Evolutionary conservation across 768 basidiomycete genomes (phyloP), one percentile per base, ranked within the genome.

Genomic region (Suillus luteus): DNA sequence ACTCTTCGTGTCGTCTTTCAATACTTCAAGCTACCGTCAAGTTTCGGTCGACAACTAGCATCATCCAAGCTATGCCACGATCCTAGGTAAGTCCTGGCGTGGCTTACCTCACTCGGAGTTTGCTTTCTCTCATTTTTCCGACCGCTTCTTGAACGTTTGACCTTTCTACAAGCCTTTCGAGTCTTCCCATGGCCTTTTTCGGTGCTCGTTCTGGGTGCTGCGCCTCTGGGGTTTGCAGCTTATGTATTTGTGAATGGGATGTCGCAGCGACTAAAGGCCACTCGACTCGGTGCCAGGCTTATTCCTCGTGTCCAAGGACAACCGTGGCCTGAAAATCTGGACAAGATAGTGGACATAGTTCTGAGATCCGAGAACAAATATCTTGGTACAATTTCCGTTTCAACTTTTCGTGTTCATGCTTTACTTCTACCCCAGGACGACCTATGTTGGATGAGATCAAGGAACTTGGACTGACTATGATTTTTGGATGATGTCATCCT

Each of bases 401-500:
- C 22, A 61, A 38, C 24, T 38, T n/a, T n/a, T n/a, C 19, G 37
- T 37, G 15, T n/a, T 33, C 12, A 37, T 17, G 19, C 12, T 41
- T 17, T 12, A 17, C 4, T 14, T 2, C 24, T 55, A 15, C 37
- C 5, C 60, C 27, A 79, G 77, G 73, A 24, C 59, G 68, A 1
- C 33, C 49, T n/a, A 1, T 72, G 15, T 55, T 68, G 52, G 71
- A 76, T 6, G 69, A 71, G 49, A 65, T 71, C 19, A 51, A 69
- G 4, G 37, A 65, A 55, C 62, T 69, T 27, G 77, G 77, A 17
- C 73, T 51, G 24, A 69, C 62, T 57, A 57, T 81, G 61, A 85
- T 86, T 66, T 24, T 85, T 84, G 82, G 77, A 79, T n/a, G 78
- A 83, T 63, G 40, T 81, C 24, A 67, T 85, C 41, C 65, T 87